A percentile compares a stretch with the other conserved stretches of the same genome.
phyloP scores from a whole-genome alignment of 2,329 filamentous ascomycete species.

The Monilinia fructicola region DNA sequence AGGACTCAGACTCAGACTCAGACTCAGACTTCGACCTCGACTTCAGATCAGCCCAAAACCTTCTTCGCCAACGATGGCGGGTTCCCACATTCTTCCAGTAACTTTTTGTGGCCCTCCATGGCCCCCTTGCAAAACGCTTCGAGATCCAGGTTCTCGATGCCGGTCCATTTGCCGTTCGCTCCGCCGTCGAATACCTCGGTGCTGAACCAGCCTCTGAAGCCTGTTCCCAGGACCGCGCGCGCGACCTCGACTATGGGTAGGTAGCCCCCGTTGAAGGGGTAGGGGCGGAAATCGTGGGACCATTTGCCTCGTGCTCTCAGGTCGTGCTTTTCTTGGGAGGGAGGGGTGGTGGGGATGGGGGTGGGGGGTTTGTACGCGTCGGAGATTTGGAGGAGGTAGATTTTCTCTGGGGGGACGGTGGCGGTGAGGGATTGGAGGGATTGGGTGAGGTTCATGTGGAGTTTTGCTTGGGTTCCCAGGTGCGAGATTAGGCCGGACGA shows the following conservation, averaged over 20 bases:
- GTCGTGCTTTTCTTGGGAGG: conserved; percentile 44
- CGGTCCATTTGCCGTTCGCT: conserved; percentile 48
- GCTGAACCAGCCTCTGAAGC: conserved; percentile 63
- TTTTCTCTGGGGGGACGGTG: conserved; percentile 65
- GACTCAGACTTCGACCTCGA: too few species aligned
- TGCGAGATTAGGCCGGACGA: conserved; percentile 57
- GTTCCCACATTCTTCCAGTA: conserved; percentile 33
- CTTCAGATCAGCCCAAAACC: not conserved
- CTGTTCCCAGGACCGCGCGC: conserved; percentile 64
- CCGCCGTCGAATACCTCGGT: conserved; percentile 69
- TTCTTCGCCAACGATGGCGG: not conserved
- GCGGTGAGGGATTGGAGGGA: conserved; percentile 57
- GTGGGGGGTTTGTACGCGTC: conserved; percentile 66
- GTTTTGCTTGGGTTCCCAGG: conserved; percentile 42
- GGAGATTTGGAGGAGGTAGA: conserved; percentile 72
- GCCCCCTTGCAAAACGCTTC: conserved; percentile 51
- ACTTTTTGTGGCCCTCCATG: conserved; percentile 43
- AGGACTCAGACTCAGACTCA: not conserved
- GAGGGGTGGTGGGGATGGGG: conserved; percentile 49
- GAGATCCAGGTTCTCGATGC: conserved; percentile 47
- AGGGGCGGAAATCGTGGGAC: conserved; percentile 69
- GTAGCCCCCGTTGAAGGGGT: conserved; percentile 70
- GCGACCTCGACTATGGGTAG: conserved; percentile 64
- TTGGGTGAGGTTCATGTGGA: conserved; percentile 51
- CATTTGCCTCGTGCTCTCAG: conserved; percentile 62